These are phyloP conservation scores for Fusarium sororula DNA, from an alignment of 2,329 filamentous ascomycete genomes.

Conservation along the genomic window DNA sequence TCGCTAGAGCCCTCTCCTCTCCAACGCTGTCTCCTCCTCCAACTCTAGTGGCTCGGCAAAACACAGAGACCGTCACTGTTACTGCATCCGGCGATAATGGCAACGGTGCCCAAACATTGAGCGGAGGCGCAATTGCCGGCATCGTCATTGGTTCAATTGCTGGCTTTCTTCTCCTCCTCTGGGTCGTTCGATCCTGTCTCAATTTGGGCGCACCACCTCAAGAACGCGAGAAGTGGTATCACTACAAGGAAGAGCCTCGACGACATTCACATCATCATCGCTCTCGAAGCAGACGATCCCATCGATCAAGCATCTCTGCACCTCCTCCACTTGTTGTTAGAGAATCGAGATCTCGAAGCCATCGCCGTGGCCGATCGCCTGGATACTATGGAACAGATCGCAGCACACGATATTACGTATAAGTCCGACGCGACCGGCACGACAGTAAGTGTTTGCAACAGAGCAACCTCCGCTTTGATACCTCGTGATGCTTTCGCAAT, in stretches of 20 bases:
- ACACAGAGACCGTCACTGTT: slow-evolving; percentile 46
- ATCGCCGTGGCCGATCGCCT: slow-evolving; percentile 24
- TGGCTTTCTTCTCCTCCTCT: slow-evolving; percentile 52
- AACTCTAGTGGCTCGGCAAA: slow-evolving; percentile 33
- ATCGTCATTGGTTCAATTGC: slow-evolving; percentile 22
- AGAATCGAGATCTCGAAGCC: slow-evolving; percentile 33
- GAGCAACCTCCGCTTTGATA: neutral
- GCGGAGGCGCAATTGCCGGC: slow-evolving; percentile 55
- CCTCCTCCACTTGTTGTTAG: slow-evolving; percentile 38
- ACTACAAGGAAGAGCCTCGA: slow-evolving; percentile 40
- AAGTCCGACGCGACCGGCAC: neutral
- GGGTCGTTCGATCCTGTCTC: slow-evolving; percentile 57
- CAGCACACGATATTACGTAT: slow-evolving; percentile 29
- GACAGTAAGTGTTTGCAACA: neutral
- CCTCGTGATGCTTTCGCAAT: too few relatives aligned
- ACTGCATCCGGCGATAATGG: slow-evolving; percentile 29
- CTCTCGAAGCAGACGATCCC: slow-evolving; percentile 32
- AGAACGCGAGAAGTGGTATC: slow-evolving; percentile 47
- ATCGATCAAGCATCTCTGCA: slow-evolving; percentile 37
- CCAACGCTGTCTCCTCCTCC: slow-evolving; percentile 16
- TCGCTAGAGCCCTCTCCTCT: slow-evolving; percentile 25
- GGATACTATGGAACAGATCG: slow-evolving; percentile 27
- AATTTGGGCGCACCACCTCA: slow-evolving; percentile 52
- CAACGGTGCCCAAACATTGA: slow-evolving; percentile 42
- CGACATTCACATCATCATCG: slow-evolving; percentile 32